Evolutionary conservation across 1,284 basidiomycete genomes (phyloP), one percentile per base, ranked within the genome.

Genomic region (Psilocybe mexicana): DNA sequence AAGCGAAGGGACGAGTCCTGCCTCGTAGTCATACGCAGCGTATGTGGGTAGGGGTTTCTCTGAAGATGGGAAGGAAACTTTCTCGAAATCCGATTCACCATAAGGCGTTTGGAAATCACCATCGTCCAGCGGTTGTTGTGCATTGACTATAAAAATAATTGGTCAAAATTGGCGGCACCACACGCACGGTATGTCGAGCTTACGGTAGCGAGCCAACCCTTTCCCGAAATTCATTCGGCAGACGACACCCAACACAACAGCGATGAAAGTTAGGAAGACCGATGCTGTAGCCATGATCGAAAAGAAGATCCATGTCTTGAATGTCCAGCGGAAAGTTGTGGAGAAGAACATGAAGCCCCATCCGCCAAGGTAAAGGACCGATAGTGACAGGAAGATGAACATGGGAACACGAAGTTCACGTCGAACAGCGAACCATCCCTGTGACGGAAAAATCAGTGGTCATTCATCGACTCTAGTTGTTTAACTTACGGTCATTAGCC

Each of bases 401-500:
- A 86, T 89, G 10, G 76, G 78, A 14, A 77, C 62, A 60, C 79
- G 82, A 54, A 79, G 73, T 70, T 93, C 90, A 52, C 77, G 79
- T 43, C 90, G 86, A 49, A 88, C 82, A 35, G 85, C 82, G 64
- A 87, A 83, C 88, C 89, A 92, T 23, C 90, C 90, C 84, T 87
- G 57, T 25, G 4, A 6, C 7, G 25, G 52, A 6, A 61, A 35
- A 50, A 43, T 56, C 66, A 51, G 64, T 57, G 2, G n/a, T 36
- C 8, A 48, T 11, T 18, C 43, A 42, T 24, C 10, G 36, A 50
- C 23, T 47, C 36, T 23, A 18, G 30, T 33, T 33, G 8, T 33
- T 25, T 24, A 42, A 72, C 77, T 63, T 69, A 85, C 85, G 62
- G 76, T 74, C 58, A 79, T 76, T 54, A 91, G 72, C 90, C 90